Conservation (phyloP, 305 asterid genomes). For the Plantago lanceolata region DNA sequence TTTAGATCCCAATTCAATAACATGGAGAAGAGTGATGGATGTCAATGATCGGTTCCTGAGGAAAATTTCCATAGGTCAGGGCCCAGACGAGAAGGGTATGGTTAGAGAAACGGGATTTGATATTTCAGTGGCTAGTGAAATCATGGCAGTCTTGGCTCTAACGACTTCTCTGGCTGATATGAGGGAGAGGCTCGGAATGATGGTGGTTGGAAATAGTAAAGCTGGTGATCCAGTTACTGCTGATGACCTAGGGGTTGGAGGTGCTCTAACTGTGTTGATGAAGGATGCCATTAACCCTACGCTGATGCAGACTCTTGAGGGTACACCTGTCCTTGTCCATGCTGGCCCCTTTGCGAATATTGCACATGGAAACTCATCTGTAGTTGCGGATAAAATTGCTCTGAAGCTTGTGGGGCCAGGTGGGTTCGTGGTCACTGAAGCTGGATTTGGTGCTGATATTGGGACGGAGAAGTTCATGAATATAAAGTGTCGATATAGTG, state of each 20-base stretch:
- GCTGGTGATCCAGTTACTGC: conserved; percentile 94
- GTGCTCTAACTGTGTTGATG: conserved; percentile 86
- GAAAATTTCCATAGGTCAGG: conserved; percentile 83
- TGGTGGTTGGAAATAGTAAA: conserved; percentile 93
- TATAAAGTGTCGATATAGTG: conserved; percentile 89
- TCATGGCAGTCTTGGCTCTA: conserved; percentile 94
- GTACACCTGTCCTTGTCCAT: conserved; percentile 89
- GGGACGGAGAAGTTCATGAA: conserved; percentile 95
- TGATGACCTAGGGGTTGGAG: conserved; percentile 93
- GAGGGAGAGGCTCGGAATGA: conserved; percentile 93
- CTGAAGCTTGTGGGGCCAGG: conserved; percentile 89
- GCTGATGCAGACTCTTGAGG: conserved; percentile 94
- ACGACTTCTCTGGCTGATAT: conserved; percentile 83
- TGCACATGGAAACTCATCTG: conserved; percentile 93
- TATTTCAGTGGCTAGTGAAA: conserved; percentile 91
- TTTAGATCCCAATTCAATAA: conserved; percentile 73
- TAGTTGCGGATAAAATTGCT: conserved; percentile 89
- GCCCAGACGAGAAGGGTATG: conserved; percentile 96
- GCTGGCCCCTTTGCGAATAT: conserved; percentile 97
- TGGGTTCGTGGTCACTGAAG: conserved; percentile 92
- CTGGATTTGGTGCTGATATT: conserved; percentile 95
- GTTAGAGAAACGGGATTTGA: conserved; percentile 92
- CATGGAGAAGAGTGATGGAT: conserved; percentile 98
- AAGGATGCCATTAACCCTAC: conserved; percentile 92
- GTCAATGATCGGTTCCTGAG: conserved; percentile 92